These are phyloP conservation scores for Eucalyptus sp. DNA, from an alignment of 345 rosid species.

Conservation along the genomic window DNA sequence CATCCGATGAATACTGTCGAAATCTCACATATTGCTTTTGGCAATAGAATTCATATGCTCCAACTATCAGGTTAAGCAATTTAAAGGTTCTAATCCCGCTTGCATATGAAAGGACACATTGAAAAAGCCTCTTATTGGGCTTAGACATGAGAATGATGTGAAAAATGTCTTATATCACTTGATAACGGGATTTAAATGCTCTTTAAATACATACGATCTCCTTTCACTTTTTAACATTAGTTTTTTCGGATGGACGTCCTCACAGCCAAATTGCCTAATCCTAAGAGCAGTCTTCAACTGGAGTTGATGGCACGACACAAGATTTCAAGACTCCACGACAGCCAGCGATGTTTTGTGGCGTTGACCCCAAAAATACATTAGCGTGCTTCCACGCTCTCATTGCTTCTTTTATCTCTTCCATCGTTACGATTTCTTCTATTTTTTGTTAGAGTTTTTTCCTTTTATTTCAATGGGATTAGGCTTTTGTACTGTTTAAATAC, in stretches of 20 bases:
- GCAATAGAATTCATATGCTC: too few relatives aligned
- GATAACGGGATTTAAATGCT: rapidly evolving
- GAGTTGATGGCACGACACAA: neutral
- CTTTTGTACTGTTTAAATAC: neutral
- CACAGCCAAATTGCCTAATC: neutral
- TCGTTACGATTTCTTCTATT: neutral
- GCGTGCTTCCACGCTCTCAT: neutral
- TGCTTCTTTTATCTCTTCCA: neutral
- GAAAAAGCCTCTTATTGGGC: too few relatives aligned
- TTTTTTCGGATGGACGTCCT: rapidly evolving
- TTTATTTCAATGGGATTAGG: neutral
- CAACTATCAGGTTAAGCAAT: too few relatives aligned
- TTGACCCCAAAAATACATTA: neutral
- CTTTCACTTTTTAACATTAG: rapidly evolving
- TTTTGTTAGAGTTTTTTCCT: neutral
- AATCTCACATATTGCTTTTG: too few relatives aligned
- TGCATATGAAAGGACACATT: too few relatives aligned
- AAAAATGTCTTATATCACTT: too few relatives aligned
- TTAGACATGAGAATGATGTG: too few relatives aligned
- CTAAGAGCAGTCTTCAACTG: neutral
- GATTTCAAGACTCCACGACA: neutral
- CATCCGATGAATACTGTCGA: rapidly evolving
- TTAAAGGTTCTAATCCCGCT: too few relatives aligned
- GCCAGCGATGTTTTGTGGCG: neutral
- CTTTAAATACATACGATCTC: too few relatives aligned